Evolutionary conservation across 495 filamentous ascomycete species (phyloP).

Genomic region (Aspergillus panamensis): DNA sequence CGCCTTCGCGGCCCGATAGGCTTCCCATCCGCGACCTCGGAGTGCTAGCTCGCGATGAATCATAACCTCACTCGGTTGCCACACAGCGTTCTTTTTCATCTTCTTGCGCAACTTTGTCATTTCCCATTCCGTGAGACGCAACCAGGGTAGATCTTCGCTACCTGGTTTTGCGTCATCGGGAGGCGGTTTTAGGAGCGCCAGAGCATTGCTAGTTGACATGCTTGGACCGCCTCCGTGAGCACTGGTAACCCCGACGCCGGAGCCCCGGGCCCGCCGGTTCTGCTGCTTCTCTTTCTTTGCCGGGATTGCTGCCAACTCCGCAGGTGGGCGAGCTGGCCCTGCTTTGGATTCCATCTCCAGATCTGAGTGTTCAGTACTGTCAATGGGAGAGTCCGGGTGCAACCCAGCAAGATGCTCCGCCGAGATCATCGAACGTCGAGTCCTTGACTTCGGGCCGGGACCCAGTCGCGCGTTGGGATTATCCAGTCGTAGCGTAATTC

Average conservation of each 20-base stretch:
- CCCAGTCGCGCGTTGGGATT: slow-evolving; percentile 35
- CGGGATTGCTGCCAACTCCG: slow-evolving; percentile 11
- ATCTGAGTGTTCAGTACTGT: slow-evolving; percentile 48
- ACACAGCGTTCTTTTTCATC: slow-evolving; percentile 99
- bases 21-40: slow-evolving; percentile 72
- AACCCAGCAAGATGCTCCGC: slow-evolving; percentile 35
- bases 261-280: slow-evolving; percentile 43
- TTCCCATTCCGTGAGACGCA: slow-evolving; percentile 84
- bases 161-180: slow-evolving; percentile 72
- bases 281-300: slow-evolving; percentile 38
- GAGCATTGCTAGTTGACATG: slow-evolving; percentile 78
- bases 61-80: slow-evolving; percentile 96
- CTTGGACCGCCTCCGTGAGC: slow-evolving; percentile 52
- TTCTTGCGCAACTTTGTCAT: slow-evolving; percentile 87
- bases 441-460: slow-evolving; percentile 33
- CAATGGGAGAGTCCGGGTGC: slow-evolving; percentile 43
- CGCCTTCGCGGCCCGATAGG: slow-evolving; percentile 65
- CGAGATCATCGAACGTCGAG: slow-evolving; percentile 38
- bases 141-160: slow-evolving; percentile 79
- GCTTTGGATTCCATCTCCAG: slow-evolving; percentile 31
- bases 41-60: slow-evolving; percentile 80
- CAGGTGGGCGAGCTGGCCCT: slow-evolving; percentile 5
- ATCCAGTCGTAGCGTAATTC: slow-evolving; percentile 64
- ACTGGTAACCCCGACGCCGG: slow-evolving; percentile 44
- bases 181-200: slow-evolving; percentile 72